phyloP scores from a whole-genome alignment of 2,329 filamentous ascomycete species.

The Neobulgaria alba region DNA sequence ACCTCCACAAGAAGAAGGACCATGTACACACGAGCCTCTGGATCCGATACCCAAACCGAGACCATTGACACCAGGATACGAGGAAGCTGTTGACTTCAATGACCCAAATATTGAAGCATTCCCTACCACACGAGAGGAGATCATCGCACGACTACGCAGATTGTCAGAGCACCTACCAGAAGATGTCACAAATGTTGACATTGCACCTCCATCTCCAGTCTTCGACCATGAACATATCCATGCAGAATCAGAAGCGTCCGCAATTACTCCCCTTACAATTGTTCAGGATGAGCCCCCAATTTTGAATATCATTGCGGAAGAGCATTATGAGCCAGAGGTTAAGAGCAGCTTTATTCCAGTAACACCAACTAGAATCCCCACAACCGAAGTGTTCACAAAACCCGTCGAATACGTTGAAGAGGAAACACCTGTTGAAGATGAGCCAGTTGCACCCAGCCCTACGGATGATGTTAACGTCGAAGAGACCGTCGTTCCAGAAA shows the following conservation, averaged over 20 bases:
- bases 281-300: not conserved
- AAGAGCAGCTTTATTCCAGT: not conserved
- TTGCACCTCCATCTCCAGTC: constrained; percentile 16
- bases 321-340: not conserved
- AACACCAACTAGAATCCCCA: not conserved
- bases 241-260: not conserved
- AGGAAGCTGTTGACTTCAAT: constrained; percentile 17
- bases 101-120: constrained; percentile 25
- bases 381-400: not conserved
- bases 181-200: constrained; percentile 16
- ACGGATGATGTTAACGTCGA: too few relatives aligned
- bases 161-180: constrained; percentile 19
- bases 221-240: constrained; percentile 8
- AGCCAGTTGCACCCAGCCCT: too few relatives aligned
- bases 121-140: constrained; percentile 21
- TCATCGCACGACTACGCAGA: constrained; percentile 18
- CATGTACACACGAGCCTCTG: not conserved
- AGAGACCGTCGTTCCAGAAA: too few relatives aligned
- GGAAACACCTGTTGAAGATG: too few relatives aligned
- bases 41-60: not conserved
- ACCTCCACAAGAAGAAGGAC: constrained; percentile 11
- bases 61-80: not conserved
- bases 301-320: not conserved
- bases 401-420: too few relatives aligned
- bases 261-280: not conserved